These are phyloP conservation scores for Coniella vitis DNA, from an alignment of 2,329 filamentous ascomycete species.

Conservation along the genomic window DNA sequence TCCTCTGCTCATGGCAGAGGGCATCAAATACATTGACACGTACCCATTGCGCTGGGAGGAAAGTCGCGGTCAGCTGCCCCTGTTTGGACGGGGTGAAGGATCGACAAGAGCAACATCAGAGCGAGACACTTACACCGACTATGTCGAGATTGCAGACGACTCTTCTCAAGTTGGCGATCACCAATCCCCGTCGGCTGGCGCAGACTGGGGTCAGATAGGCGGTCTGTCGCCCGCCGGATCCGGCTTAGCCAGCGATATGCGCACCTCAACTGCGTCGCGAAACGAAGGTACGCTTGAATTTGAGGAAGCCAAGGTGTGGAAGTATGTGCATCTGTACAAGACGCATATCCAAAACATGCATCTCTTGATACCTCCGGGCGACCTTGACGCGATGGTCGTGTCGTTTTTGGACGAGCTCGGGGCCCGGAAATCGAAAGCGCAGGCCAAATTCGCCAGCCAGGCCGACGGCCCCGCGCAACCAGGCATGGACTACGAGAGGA, in stretches of 20 bases:
- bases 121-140: conserved; percentile 32
- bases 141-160: conserved; percentile 40
- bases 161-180: conserved; percentile 37
- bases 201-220: conserved; percentile 55
- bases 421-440: conserved; percentile 20
- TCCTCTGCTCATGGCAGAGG: conserved; percentile 38
- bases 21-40: conserved; percentile 52
- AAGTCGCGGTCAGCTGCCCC: conserved; percentile 62
- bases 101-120: conserved; percentile 36
- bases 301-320: conserved; percentile 40
- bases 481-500: conserved; percentile 29
- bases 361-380: conserved; percentile 49
- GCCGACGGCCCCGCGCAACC: conserved; percentile 8
- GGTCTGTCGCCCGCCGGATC: conserved; percentile 35
- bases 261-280: conserved; percentile 29
- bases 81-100: conserved; percentile 76
- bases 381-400: conserved; percentile 46
- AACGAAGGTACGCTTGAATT: conserved; percentile 49
- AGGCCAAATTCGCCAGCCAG: conserved; percentile 16
- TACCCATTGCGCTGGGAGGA: conserved; percentile 75
- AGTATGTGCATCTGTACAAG: conserved; percentile 51
- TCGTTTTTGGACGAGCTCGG: conserved; percentile 46
- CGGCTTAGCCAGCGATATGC: conserved; percentile 27
- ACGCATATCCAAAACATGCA: conserved; percentile 59
- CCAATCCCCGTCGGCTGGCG: conserved; percentile 46